Conservation (phyloP, 1,139 yeast genomes). For the Saccharomycopsis hybrid region DNA sequence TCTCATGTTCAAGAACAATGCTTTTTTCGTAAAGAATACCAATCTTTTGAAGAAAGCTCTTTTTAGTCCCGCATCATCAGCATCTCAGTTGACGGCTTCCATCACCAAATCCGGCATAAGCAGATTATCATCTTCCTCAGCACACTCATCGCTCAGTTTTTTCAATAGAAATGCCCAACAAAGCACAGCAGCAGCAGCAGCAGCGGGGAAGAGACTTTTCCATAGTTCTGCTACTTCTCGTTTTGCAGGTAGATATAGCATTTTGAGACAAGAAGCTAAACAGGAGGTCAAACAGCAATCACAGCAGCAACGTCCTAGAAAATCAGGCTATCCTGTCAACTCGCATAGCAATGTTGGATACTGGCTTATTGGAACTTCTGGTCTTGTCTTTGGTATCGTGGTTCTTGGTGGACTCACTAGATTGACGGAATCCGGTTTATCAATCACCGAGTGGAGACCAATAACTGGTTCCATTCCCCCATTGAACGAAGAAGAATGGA, state of each 20-base stretch:
- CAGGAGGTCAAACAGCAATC: too few species aligned
- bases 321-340: conserved; percentile 25
- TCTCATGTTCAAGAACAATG: not conserved
- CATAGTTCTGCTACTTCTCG: too few species aligned
- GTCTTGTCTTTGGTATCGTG: conserved; percentile 89
- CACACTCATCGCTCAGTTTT: too few species aligned
- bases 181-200: too few species aligned
- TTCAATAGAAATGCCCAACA: too few species aligned
- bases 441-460: conserved; percentile 98
- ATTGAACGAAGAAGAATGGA: conserved; percentile 72
- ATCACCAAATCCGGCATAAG: too few species aligned
- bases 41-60: not conserved
- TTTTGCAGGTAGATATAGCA: too few species aligned
- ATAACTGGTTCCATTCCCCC: conserved; percentile 96
- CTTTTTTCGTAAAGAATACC: conserved; percentile 6
- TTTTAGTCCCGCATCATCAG: not conserved
- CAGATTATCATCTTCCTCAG: too few species aligned
- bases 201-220: not conserved
- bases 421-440: conserved; percentile 89
- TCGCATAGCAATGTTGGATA: conserved; percentile 59
- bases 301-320: not conserved
- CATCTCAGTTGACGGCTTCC: too few species aligned
- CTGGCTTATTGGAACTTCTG: conserved; percentile 88
- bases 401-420: conserved; percentile 96
- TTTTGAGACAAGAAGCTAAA: too few species aligned